A percentile compares a stretch with the other conserved stretches of the same genome.
These are phyloP conservation scores for Tremellales sp. DNA, from an alignment of 1,284 basidiomycete genomes.

Conservation along the genomic window DNA sequence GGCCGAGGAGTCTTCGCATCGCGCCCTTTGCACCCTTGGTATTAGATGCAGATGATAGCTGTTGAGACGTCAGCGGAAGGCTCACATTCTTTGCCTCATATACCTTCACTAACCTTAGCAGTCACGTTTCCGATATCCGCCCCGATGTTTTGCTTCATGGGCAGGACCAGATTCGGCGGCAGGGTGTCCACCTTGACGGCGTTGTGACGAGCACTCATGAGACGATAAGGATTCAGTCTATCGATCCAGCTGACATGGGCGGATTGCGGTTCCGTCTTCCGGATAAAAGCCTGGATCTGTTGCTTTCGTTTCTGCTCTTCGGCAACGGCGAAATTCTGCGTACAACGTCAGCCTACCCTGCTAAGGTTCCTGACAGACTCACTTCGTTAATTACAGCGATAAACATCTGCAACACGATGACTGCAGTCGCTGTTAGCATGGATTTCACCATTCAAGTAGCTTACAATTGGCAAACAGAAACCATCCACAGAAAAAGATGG, in stretches of 20 bases:
- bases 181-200: slow-evolving; percentile 66
- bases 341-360: background rate
- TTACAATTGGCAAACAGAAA: slow-evolving; percentile 88
- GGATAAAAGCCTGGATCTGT: slow-evolving; percentile 63
- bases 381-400: slow-evolving; percentile 95
- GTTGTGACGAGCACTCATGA: slow-evolving; percentile 69
- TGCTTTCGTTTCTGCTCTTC: slow-evolving; percentile 84
- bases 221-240: slow-evolving; percentile 81
- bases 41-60: too few species aligned
- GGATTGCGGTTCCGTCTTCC: slow-evolving; percentile 48
- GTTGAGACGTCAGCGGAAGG: background rate
- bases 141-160: slow-evolving; percentile 70
- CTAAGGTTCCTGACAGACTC: slow-evolving; percentile 8
- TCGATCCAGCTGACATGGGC: slow-evolving; percentile 64
- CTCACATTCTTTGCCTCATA: slow-evolving; percentile 5
- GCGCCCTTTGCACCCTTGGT: slow-evolving; percentile 17
- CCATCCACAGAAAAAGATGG: slow-evolving; percentile 79
- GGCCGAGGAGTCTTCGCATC: slow-evolving; percentile 31
- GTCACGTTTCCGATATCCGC: slow-evolving; percentile 54
- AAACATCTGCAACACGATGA: slow-evolving; percentile 96
- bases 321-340: slow-evolving; percentile 80
- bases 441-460: slow-evolving; percentile 33
- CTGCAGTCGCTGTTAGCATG: slow-evolving; percentile 49
- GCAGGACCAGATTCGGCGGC: slow-evolving; percentile 67
- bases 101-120: background rate